Evolutionary conservation across 2,329 filamentous ascomycete genomes (phyloP).

Genomic region (Colletotrichum chrysophilum): DNA sequence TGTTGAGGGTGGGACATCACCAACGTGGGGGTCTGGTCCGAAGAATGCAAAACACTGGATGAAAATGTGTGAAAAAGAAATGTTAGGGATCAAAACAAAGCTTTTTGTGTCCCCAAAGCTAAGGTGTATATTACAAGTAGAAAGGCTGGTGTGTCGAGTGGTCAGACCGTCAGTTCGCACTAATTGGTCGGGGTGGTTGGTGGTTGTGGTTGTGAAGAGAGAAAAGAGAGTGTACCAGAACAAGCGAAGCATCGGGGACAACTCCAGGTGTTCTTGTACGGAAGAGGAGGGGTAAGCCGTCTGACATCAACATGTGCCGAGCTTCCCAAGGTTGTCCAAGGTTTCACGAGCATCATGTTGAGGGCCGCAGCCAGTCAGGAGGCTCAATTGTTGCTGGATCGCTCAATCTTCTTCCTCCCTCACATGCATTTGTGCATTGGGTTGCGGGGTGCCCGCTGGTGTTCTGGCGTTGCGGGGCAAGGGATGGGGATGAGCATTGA

Average conservation of each 20-base stretch:
- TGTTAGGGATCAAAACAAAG: not conserved
- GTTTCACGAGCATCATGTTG: slow-evolving; percentile 4
- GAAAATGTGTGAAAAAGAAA: not conserved
- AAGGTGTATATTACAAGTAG: not conserved
- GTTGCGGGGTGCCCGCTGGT: slow-evolving; percentile 13
- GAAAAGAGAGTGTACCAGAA: not conserved
- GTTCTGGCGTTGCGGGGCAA: slow-evolving; percentile 6
- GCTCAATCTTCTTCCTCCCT: slow-evolving; percentile 6
- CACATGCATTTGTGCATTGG: slow-evolving; percentile 15
- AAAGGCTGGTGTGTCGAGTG: not conserved
- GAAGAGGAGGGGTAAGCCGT: slow-evolving; percentile 9
- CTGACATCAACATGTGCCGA: slow-evolving; percentile 20
- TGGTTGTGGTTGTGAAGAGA: not conserved
- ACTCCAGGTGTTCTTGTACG: slow-evolving; percentile 11
- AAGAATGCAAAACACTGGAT: not conserved
- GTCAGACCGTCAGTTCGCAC: not conserved
- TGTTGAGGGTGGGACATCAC: not conserved
- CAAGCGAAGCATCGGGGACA: not conserved
- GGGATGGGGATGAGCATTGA: not conserved
- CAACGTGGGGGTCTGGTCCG: slow-evolving; percentile 3
- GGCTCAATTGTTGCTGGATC: slow-evolving; percentile 1
- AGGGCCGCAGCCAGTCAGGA: not conserved
- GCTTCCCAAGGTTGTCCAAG: slow-evolving; percentile 14
- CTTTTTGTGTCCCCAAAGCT: not conserved
- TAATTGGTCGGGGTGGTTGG: not conserved